phyloP scores from a whole-genome alignment of 768 basidiomycete genomes.

The Dendrothele bispora region DNA sequence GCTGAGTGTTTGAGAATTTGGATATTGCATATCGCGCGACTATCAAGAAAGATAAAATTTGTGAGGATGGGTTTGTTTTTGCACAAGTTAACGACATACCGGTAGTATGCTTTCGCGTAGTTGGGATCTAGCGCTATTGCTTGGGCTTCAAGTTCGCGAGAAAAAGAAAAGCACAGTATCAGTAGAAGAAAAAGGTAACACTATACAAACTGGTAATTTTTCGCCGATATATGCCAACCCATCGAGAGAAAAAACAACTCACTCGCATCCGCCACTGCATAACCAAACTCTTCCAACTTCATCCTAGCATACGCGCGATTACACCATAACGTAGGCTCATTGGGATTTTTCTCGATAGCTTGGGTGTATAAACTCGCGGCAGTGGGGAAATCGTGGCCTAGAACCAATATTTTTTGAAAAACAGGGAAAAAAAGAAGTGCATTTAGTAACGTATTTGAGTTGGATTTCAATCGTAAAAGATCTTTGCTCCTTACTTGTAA shows the following conservation, averaged over 20 bases:
- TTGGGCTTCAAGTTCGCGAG: slow-evolving; percentile 50
- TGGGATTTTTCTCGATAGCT: slow-evolving; percentile 86
- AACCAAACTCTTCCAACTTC: slow-evolving; percentile 91
- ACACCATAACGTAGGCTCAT: slow-evolving; percentile 89
- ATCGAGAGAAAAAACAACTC: slow-evolving; percentile 29
- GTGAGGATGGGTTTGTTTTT: neutral
- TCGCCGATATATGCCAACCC: neutral
- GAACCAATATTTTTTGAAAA: neutral
- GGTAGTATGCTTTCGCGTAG: slow-evolving; percentile 89
- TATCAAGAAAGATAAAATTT: neutral
- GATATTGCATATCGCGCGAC: slow-evolving; percentile 88
- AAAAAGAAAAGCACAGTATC: no score
- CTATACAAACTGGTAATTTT: neutral
- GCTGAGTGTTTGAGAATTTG: slow-evolving; percentile 85
- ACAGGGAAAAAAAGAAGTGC: neutral
- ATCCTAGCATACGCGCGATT: slow-evolving; percentile 92
- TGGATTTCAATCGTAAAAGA: slow-evolving; percentile 2
- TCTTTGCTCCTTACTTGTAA: slow-evolving; percentile 51
- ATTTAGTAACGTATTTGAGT: neutral
- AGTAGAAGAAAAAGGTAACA: no score
- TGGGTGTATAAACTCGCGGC: slow-evolving; percentile 81
- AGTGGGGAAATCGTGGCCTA: slow-evolving; percentile 71
- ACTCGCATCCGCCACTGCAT: slow-evolving; percentile 88
- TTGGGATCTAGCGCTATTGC: slow-evolving; percentile 87
- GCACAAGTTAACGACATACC: slow-evolving; percentile 45